Evolutionary conservation across 2,329 filamentous ascomycete genomes (phyloP).

Genomic region (Aspergillus novoparasiticus): DNA sequence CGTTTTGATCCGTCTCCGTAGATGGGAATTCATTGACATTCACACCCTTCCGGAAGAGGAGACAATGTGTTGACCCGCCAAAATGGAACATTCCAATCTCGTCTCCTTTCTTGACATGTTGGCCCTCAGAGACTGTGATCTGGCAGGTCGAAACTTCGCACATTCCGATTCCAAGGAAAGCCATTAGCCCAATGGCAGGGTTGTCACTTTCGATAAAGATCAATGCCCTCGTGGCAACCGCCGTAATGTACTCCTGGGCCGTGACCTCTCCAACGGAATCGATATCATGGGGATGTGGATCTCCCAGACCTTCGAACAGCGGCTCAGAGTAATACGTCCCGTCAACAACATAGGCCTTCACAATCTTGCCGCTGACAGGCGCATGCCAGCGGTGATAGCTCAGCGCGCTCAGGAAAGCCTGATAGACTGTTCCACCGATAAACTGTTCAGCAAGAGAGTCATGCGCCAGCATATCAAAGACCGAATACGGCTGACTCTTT

Average conservation of each 20-base stretch:
- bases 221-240: conserved; percentile 68
- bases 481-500: conserved; percentile 69
- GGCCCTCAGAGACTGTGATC: conserved; percentile 67
- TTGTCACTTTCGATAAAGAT: conserved; percentile 74
- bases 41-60: conserved; percentile 58
- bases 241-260: conserved; percentile 68
- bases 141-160: conserved; percentile 75
- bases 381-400: conserved; percentile 74
- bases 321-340: conserved; percentile 71
- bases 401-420: conserved; percentile 68
- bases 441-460: conserved; percentile 58
- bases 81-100: conserved; percentile 79
- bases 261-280: conserved; percentile 29
- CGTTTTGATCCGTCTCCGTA: conserved; percentile 25
- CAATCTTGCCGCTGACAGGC: conserved; percentile 65
- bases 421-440: conserved; percentile 67
- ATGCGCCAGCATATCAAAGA: conserved; percentile 64
- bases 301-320: conserved; percentile 51
- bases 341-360: conserved; percentile 59
- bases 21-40: conserved; percentile 32
- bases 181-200: conserved; percentile 66
- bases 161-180: conserved; percentile 73
- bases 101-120: conserved; percentile 69
- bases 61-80: conserved; percentile 70
- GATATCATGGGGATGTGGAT: conserved; percentile 32